A percentile compares a stretch with the other conserved stretches of the same genome.
phyloP scores from a whole-genome alignment of 306 rosid genomes.

The Lathyrus oleraceus region DNA sequence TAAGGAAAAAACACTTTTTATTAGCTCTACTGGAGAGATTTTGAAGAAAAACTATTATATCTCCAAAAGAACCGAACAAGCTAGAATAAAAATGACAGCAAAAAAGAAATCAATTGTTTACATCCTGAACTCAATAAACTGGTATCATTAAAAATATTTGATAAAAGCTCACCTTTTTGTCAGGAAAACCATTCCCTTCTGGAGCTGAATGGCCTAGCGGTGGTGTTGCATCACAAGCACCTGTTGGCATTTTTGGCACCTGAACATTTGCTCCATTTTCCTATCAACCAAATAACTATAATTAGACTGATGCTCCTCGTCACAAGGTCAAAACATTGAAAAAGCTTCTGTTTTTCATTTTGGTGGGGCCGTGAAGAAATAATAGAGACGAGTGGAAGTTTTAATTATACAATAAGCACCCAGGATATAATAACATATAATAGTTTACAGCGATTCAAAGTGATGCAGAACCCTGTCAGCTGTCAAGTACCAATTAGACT shows the following conservation, averaged over 20 bases:
- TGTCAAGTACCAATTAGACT: constrained; percentile 22
- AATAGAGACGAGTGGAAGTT: neutral
- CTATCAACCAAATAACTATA: constrained; percentile 40
- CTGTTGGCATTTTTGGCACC: constrained; percentile 54
- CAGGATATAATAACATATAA: neutral
- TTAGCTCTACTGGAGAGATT: neutral
- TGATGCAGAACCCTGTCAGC: constrained; percentile 14
- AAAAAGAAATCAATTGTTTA: neutral
- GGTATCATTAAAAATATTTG: constrained; percentile 6
- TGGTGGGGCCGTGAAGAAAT: neutral
- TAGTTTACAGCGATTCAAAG: constrained; percentile 24
- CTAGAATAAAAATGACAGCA: constrained; percentile 1
- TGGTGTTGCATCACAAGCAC: constrained; percentile 59
- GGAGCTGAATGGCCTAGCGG: constrained; percentile 50
- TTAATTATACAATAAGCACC: constrained; percentile 17
- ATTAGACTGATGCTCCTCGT: constrained; percentile 31
- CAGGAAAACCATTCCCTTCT: constrained; percentile 49
- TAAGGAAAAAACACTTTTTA: neutral
- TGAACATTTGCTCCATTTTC: constrained; percentile 59
- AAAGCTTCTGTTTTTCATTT: neutral
- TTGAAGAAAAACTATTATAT: neutral
- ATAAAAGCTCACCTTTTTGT: constrained; percentile 50
- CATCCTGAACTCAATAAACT: constrained; percentile 2
- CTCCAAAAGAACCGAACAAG: neutral
- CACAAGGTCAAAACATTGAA: constrained; percentile 25